Percentiles rank a stretch among this genome's conserved stretches.
These are phyloP conservation scores for Wickerhamomyces ciferrii DNA, from an alignment of 805 yeast species.

Conservation along the genomic window DNA sequence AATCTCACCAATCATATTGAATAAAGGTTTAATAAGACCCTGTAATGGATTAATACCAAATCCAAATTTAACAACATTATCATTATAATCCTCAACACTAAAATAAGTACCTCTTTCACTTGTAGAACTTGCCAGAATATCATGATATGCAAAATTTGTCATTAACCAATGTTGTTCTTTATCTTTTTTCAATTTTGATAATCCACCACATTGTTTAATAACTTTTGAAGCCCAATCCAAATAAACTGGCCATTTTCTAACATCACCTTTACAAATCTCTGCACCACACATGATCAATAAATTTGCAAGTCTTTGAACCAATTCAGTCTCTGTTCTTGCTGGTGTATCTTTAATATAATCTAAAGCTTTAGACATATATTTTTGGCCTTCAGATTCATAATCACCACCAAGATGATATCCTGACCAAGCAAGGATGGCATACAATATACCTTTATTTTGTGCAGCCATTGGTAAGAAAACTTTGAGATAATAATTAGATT, in stretches of 20 bases:
- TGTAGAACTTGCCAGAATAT: constrained; percentile 59
- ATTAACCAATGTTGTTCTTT: constrained; percentile 66
- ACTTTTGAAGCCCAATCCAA: constrained; percentile 62
- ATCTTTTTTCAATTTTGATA: constrained; percentile 41
- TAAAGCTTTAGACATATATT: constrained; percentile 43
- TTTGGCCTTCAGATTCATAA: constrained; percentile 37
- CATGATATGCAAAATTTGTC: constrained; percentile 78
- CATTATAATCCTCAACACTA: constrained; percentile 53
- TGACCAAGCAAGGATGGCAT: constrained; percentile 56
- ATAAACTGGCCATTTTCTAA: constrained; percentile 65
- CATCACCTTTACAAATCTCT: constrained; percentile 80
- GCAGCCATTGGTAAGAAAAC: constrained; percentile 50
- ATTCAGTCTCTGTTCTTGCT: constrained; percentile 12
- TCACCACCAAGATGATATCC: constrained; percentile 31
- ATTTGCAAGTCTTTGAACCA: constrained; percentile 50
- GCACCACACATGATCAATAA: constrained; percentile 70
- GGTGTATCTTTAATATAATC: constrained; percentile 33
- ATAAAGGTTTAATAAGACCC: constrained; percentile 69
- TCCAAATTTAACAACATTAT: constrained; percentile 34
- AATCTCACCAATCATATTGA: constrained; percentile 62
- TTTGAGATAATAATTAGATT: constrained; percentile 45
- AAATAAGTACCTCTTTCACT: constrained; percentile 62
- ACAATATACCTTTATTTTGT: constrained; percentile 41
- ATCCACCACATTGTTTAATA: constrained; percentile 58
- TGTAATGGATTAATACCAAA: constrained; percentile 62